A percentile compares a stretch with the other conserved stretches of the same genome.
Conservation (phyloP, 441 rosid species). For the Gossypium lobatum region DNA sequence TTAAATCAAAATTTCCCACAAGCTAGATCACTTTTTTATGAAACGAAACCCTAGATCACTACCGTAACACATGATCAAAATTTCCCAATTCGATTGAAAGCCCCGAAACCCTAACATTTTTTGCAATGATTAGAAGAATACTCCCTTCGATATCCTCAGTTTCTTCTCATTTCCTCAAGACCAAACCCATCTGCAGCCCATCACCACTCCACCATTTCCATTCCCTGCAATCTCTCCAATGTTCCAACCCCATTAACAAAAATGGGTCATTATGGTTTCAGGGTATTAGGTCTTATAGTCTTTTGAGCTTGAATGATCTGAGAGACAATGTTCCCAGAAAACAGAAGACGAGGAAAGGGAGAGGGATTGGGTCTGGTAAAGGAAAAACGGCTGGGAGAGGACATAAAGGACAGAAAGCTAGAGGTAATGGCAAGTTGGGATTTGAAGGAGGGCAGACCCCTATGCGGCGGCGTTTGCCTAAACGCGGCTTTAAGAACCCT, state of each 20-base stretch:
- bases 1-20: neutral
- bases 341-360: constrained; percentile 85
- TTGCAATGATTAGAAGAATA: constrained; percentile 45
- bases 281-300: constrained; percentile 51
- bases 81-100: neutral
- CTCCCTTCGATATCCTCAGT: constrained; percentile 38
- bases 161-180: constrained; percentile 27
- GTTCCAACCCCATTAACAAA: constrained; percentile 2
- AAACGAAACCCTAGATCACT: constrained; percentile 3
- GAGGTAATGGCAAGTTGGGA: constrained; percentile 83
- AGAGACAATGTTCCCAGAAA: constrained; percentile 80
- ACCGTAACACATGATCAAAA: neutral
- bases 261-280: constrained; percentile 18
- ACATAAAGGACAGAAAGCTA: constrained; percentile 89
- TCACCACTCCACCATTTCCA: constrained; percentile 21
- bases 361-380: constrained; percentile 94
- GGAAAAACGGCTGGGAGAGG: constrained; percentile 95
- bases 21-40: too few species aligned
- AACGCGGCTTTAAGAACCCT: constrained; percentile 86
- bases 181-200: constrained; percentile 13
- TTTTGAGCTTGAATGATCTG: constrained; percentile 77
- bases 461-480: constrained; percentile 80
- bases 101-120: neutral
- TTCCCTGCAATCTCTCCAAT: constrained; percentile 17
- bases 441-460: constrained; percentile 98